Base-by-base conservation (phyloP, 2,329 filamentous ascomycete species). In the Stagonosporopsis tanaceti region DNA sequence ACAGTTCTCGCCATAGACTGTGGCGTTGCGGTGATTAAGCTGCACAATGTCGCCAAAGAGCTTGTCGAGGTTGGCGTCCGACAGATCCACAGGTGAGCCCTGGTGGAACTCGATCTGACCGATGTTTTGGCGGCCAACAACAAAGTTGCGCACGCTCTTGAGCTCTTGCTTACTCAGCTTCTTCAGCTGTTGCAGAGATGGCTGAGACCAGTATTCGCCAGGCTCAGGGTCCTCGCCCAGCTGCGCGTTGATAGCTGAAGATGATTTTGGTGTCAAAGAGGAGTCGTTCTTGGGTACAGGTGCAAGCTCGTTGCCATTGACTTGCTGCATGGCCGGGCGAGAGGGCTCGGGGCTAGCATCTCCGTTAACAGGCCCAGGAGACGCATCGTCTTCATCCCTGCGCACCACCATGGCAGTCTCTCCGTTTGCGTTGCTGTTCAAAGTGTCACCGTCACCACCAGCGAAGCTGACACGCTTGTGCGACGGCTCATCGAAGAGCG, bases 381-480 rank as follows among this genome's bases (percentile, higher is more conserved):
- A 84, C 47, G 79, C 77, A 51, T 78, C 82, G 60, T 74, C 77
- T 11, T 80, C 75, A 39, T 84, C 81, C n/a, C 79, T 77, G 22
- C 78, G 79, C 14, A 75, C 58, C 24, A 87, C 80, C 41, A 88
- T 68, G 52, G 86, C 84, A 50, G 77, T 74, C 42, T 77, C 74
- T 17, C 71, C 76, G 55, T 82, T 80, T 6, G 75, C 71, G 12
- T 55, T 59, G 27, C 75, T 75, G 35, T 81, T 82, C 30, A 77
- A 73, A 9, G 78, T 73, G 62, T 82, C 81, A 15, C 65, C 68
- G 12, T 66, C 60, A 34, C 69, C 70, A 68, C 84, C 85, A 71
- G 97, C 93, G 68, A 98, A 99, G 79, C 93, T 97, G 50, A 99
- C 95, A 50, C 90, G 88, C 81, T 89, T 89, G 38, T 91, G 78